Percentiles rank a stretch among this genome's conserved stretches.
These are phyloP conservation scores for Adansonia madagascariensis DNA, from an alignment of 441 rosid genomes.

Conservation along the genomic window DNA sequence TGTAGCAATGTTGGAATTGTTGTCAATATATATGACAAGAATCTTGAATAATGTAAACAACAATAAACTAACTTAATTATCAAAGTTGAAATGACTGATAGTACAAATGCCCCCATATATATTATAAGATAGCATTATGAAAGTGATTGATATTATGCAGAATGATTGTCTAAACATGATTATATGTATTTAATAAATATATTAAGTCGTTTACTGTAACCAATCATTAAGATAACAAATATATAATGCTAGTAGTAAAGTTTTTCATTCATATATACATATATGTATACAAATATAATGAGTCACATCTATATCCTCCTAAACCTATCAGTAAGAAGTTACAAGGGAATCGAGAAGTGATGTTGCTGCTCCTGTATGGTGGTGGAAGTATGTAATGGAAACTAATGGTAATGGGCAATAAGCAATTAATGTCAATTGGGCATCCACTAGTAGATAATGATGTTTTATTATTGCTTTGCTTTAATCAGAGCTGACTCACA, in stretches of 20 bases:
- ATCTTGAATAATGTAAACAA: background rate
- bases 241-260: background rate
- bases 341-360: background rate
- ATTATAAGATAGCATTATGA: background rate
- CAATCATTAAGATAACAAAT: background rate
- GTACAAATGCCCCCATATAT: background rate
- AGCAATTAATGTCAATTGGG: background rate
- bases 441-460: conserved; percentile 3
- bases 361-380: background rate
- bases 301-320: background rate
- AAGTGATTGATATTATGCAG: background rate
- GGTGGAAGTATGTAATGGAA: background rate
- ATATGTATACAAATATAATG: too few relatives aligned
- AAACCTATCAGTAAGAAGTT: background rate
- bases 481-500: conserved; percentile 7
- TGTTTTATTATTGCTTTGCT: conserved; percentile 7
- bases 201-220: background rate
- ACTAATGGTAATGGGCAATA: background rate
- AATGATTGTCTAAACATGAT: background rate
- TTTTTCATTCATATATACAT: background rate
- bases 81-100: background rate
- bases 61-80: background rate
- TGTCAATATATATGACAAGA: background rate
- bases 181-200: background rate
- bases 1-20: background rate